phyloP scores from a whole-genome alignment of 768 basidiomycete genomes.

The Naganishia kalamii region DNA sequence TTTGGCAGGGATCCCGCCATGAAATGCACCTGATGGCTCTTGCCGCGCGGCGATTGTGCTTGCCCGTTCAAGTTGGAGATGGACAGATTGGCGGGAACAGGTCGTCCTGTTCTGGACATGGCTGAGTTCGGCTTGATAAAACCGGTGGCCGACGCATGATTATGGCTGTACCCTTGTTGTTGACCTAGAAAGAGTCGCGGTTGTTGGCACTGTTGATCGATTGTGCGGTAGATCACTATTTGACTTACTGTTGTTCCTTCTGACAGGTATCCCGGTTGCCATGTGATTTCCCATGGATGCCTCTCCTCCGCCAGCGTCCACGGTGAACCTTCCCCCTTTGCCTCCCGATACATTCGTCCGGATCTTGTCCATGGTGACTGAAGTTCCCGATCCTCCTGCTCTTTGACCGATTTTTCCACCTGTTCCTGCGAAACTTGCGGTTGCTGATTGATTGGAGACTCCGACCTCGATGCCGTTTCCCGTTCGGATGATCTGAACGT shows the following conservation, averaged over 20 bases:
- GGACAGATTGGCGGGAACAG: not conserved
- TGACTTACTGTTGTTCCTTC: not conserved
- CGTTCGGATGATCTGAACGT: conserved; percentile 6
- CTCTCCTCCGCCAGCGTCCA: not conserved
- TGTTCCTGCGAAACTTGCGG: not conserved
- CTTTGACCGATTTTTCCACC: not conserved
- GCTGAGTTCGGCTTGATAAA: not conserved
- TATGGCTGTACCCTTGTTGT: not conserved
- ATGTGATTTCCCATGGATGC: not conserved
- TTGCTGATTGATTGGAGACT: not conserved
- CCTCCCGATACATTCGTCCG: conserved; percentile 9
- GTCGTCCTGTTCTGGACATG: not conserved
- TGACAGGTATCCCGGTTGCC: not conserved
- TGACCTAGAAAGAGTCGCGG: not conserved
- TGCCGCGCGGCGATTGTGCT: not conserved
- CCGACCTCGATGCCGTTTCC: conserved; percentile 8
- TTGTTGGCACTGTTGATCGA: not conserved
- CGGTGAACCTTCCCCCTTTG: conserved; percentile 9
- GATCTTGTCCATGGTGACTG: conserved; percentile 6
- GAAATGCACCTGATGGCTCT: conserved; percentile 1
- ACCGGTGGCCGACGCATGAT: not conserved
- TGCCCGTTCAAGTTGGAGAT: not conserved
- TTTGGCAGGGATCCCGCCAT: not conserved
- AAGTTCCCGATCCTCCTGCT: not conserved
- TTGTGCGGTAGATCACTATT: not conserved